Evolutionary conservation across 805 yeast species (phyloP), one percentile per base, ranked within the genome.

Genomic region (Myxozyma udenii): DNA sequence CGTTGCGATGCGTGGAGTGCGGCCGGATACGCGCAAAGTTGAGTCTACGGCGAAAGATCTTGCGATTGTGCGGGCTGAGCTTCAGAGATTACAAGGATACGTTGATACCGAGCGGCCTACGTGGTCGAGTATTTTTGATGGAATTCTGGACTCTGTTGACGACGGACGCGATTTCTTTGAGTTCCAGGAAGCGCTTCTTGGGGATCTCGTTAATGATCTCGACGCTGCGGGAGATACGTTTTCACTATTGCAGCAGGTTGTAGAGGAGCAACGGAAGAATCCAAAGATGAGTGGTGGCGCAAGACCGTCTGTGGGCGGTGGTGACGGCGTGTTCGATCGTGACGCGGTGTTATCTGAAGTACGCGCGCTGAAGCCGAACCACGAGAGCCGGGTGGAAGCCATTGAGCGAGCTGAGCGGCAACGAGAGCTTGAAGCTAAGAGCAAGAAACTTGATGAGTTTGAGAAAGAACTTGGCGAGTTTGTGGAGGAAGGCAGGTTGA

Each of bases 121-220:
- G 28, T 89, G 98, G 96, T 86, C 87, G 64, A 79, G 79, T 60
- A 83, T 87, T 6, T 91, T 98, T 97, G 96, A 90, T 65, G 73
- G 83, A 3, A 96, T 89, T 64, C 76, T 93, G 50, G 93, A 88
- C 55, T 83, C 84, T 33, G 91, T 93, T 12, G 85, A 95, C 58
- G 95, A 88, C 63, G 97, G 90, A 64, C 98, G 93, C 67, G 95
- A 91, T 60, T 88, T 88, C 66, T 81, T 90, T 70, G 86, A 86
- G 50, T 76, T 88, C 18, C 97, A 91, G 67, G 96, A 88, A 62
- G 95, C 87, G 54, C 77, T 95, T 48, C 79, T 87, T 1, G 75
- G 74, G 26, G 95, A 91, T 64, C 70, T 93, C 57, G 79, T 77
- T 38, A 93, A 87, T 56, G 99, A 93, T 68, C 69, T 93, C 28